Percentiles rank a stretch among this genome's conserved stretches.
These are phyloP conservation scores for Nakaseomyces kungkrabaensis DNA, from an alignment of 1,139 yeast species.

Conservation along the genomic window DNA sequence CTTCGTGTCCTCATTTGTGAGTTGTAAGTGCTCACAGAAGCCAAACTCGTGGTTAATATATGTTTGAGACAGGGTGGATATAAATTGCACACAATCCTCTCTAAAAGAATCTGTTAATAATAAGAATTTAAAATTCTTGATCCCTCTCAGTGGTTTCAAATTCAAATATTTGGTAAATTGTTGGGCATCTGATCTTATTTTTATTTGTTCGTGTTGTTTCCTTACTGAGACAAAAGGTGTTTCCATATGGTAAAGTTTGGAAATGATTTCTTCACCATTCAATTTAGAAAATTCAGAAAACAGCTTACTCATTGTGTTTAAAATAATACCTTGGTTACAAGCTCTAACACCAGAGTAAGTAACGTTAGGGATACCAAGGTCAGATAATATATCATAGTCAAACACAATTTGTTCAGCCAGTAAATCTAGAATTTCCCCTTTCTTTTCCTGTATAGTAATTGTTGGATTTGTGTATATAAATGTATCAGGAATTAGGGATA, in stretches of 20 bases:
- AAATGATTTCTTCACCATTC: slow-evolving; percentile 21
- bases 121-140: slow-evolving; percentile 46
- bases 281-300: slow-evolving; percentile 20
- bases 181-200: slow-evolving; percentile 24
- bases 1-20: slow-evolving; percentile 24
- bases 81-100: slow-evolving; percentile 22
- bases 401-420: slow-evolving; percentile 38
- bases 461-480: slow-evolving; percentile 32
- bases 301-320: slow-evolving; percentile 13
- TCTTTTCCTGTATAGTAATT: slow-evolving; percentile 12
- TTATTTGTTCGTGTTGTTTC: slow-evolving; percentile 24
- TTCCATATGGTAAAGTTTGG: slow-evolving; percentile 17
- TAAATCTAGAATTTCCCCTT: slow-evolving; percentile 24
- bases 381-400: slow-evolving; percentile 31
- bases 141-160: slow-evolving; percentile 42
- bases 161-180: slow-evolving; percentile 32
- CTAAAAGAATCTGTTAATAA: slow-evolving; percentile 33
- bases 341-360: slow-evolving; percentile 14
- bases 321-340: slow-evolving; percentile 17
- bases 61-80: slow-evolving; percentile 25
- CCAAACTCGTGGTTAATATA: slow-evolving; percentile 28
- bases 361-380: slow-evolving; percentile 15
- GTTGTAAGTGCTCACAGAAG: slow-evolving; percentile 26
- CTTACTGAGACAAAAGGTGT: slow-evolving; percentile 25
- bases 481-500: slow-evolving; percentile 46